phyloP scores from a whole-genome alignment of 495 filamentous ascomycete species.

The Penicillium goetzii region DNA sequence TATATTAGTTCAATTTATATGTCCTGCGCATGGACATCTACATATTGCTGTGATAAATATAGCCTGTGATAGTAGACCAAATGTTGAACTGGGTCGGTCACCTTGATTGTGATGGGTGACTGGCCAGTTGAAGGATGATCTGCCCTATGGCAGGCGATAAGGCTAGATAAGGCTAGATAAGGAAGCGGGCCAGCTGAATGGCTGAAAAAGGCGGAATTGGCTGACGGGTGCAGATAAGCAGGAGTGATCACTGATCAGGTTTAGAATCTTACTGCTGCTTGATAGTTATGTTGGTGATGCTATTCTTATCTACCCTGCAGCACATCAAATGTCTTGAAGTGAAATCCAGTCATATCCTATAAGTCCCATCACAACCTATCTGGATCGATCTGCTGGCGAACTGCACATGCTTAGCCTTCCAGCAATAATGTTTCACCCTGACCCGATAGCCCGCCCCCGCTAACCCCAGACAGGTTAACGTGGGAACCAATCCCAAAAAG shows the following conservation, averaged over 20 bases:
- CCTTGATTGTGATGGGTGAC: neutral
- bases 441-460: neutral
- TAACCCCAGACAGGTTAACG: constrained; percentile 7
- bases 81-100: neutral
- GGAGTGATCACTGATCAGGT: neutral
- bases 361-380: neutral
- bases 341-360: neutral
- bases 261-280: too few species aligned
- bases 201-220: neutral
- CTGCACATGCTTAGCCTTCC: neutral
- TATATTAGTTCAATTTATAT: too few species aligned
- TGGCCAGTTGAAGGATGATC: neutral
- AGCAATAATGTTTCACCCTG: neutral
- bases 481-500: neutral
- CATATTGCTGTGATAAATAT: too few species aligned
- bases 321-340: neutral
- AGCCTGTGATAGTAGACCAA: neutral
- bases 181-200: neutral
- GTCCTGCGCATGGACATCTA: too few species aligned
- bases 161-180: neutral
- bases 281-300: neutral
- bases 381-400: neutral
- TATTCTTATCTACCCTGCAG: neutral
- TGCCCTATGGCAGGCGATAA: neutral
- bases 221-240: neutral